phyloP scores from a whole-genome alignment of 768 basidiomycete species.

The Trametopsis cervina region DNA sequence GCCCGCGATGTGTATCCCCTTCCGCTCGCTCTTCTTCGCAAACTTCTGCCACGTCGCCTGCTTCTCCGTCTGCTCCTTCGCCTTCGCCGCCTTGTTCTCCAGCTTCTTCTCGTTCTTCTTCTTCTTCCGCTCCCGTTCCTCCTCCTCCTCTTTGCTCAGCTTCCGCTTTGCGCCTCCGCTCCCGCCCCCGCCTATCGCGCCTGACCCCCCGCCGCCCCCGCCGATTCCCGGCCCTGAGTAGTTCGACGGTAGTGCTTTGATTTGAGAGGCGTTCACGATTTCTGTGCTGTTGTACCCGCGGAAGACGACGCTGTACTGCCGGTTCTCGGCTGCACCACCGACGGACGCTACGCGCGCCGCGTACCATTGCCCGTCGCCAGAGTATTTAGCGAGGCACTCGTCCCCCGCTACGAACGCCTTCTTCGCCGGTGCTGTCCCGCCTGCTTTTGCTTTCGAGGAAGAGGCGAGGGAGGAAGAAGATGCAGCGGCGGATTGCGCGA shows the following conservation, averaged over 20 bases:
- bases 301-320: constrained; percentile 86
- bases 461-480: constrained; percentile 56
- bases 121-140: constrained; percentile 84
- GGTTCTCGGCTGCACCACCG: constrained; percentile 74
- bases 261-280: constrained; percentile 62
- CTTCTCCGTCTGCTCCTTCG: constrained; percentile 79
- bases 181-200: constrained; percentile 26
- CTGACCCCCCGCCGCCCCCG: too few species aligned
- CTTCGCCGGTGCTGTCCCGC: constrained; percentile 36
- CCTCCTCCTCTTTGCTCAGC: constrained; percentile 72
- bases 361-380: constrained; percentile 79
- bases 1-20: constrained; percentile 87
- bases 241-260: constrained; percentile 63
- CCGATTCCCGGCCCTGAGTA: constrained; percentile 25
- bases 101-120: constrained; percentile 95
- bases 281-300: constrained; percentile 91
- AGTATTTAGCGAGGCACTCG: constrained; percentile 82
- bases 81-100: constrained; percentile 76
- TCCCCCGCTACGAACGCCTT: constrained; percentile 74
- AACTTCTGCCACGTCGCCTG: constrained; percentile 93
- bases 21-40: constrained; percentile 90
- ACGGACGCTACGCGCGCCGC: constrained; percentile 83
- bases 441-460: constrained; percentile 45
- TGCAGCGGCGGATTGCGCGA: constrained; percentile 59
- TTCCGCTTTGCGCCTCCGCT: constrained; percentile 65